Base-by-base conservation (phyloP, 805 yeast genomes). In the Nakazawaea wyomingensis region DNA sequence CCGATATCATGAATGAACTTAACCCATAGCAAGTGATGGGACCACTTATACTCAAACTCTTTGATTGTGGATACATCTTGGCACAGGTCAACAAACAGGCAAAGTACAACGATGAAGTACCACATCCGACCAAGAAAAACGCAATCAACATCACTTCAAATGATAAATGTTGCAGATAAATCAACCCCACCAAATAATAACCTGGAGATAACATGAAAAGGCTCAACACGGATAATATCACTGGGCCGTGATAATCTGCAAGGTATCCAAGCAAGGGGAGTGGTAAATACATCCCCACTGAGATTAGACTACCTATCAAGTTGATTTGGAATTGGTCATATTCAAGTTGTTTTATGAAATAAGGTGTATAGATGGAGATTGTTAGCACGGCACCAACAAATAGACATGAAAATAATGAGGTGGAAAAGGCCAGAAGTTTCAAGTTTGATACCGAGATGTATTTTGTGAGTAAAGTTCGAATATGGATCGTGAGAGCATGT, bases 1-100 rank as follows among this genome's bases (percentile, higher is more conserved):
- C 89, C 0, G 96, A 74, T 3, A 85, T 83, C 37, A 90, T 61
- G 43, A 93, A 66, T 2, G 95, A 76, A 4, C 95, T 83, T 24
- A 88, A 55, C 1, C 98, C 99, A 60, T 84, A 90, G 49, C 83
- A 83, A 0, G 95, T 77, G 2, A 91, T 90, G 0, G 99, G 99
- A 35, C 85, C 72, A 41, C 95, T 83, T 34, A 91, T 87, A 26
- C 96, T 85, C 43, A 91, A 61, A 2, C 95, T 83, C 46, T 87
- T 85, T 37, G 72, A 70, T 31, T 76, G 67, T 0, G 95, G 95
- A 55, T 79, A 85, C n/a, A 89, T 74, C 53, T 85, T 80, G 2
- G 96, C 95, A 64, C 96, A 87, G 1, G 95, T 84, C 24, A 85
- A 61, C 48, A 85, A 63, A 36, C 86, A 76, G 48, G 84, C 74